Evolutionary conservation across 2,329 filamentous ascomycete genomes (phyloP).

Genomic region (Monilinia fructicola): DNA sequence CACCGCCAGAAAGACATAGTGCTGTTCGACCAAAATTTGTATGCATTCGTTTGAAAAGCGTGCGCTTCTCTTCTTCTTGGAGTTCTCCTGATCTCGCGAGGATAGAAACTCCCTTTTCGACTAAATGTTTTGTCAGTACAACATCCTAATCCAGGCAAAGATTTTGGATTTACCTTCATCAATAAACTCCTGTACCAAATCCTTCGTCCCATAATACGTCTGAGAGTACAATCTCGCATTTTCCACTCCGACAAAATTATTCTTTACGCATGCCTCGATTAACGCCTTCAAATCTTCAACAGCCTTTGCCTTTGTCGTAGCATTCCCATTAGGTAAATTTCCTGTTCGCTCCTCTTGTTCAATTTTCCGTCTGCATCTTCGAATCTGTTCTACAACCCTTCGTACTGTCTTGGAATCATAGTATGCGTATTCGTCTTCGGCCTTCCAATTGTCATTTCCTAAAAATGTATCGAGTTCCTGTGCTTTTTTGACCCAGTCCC

Average conservation of each 20-base stretch:
- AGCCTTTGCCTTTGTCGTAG: slow-evolving; percentile 48
- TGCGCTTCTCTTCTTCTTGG: slow-evolving; percentile 69
- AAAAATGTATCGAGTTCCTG: slow-evolving; percentile 76
- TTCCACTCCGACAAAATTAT: slow-evolving; percentile 94
- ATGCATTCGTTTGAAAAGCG: slow-evolving; percentile 81
- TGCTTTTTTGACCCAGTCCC: slow-evolving; percentile 80
- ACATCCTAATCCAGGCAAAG: slow-evolving; percentile 26
- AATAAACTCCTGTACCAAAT: slow-evolving; percentile 84
- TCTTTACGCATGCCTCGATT: slow-evolving; percentile 90
- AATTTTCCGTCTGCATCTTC: slow-evolving; percentile 54
- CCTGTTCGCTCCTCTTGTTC: slow-evolving; percentile 56
- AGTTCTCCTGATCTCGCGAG: slow-evolving; percentile 68
- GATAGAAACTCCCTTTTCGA: slow-evolving; percentile 65
- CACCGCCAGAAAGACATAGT: slow-evolving; percentile 88
- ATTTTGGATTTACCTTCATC: slow-evolving; percentile 64
- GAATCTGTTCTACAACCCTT: slow-evolving; percentile 74
- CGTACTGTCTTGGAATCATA: slow-evolving; percentile 86
- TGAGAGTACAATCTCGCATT: slow-evolving; percentile 94
- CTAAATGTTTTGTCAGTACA: slow-evolving; percentile 43
- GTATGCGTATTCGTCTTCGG: slow-evolving; percentile 74
- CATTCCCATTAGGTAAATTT: slow-evolving; percentile 39
- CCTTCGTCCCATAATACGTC: slow-evolving; percentile 97
- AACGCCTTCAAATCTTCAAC: slow-evolving; percentile 75
- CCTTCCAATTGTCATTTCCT: slow-evolving; percentile 78
- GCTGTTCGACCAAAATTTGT: slow-evolving; percentile 92